Evolutionary conservation across 1,284 basidiomycete species (phyloP), one percentile per base, ranked within the genome.

Genomic region (Malassezia sp.): DNA sequence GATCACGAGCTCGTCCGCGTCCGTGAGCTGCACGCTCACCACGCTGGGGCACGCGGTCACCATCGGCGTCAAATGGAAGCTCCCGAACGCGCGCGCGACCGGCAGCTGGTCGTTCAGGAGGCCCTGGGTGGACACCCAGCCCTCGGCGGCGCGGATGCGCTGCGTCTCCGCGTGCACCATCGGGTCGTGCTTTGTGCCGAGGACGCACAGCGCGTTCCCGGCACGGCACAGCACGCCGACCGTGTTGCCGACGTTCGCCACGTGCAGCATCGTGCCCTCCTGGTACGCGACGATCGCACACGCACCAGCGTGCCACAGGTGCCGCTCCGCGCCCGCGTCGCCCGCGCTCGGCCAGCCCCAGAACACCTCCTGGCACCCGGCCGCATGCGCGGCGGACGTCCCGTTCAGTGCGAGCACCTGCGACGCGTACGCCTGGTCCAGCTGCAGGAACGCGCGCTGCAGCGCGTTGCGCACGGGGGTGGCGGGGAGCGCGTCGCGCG

Each of bases 1-100:
- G 71, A 99, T 93, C 63, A 97, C 79, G 67, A 97, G 95, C 71
- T 99, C 93, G 72, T 97, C 93, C 53, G 81, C 77, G 55, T 89
- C 84, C 1, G 80, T 78, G 26, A 97, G 74, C 49, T 81, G 75
- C 56, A 84, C 79, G 2, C 75, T 76, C 53, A 75, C 75, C 46
- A 93, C 79, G 62, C 86, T 80, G 1, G 91, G 91, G 12, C 82
- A 77, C 1, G 90, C 83, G 63, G 91, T 95, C 71, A 97, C 79
- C 27, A 91, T 81, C 0, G 91, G 91, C 43, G 87, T 78, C 12
- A 89, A 79, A 59, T 89, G 83, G 74, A 83, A 96, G 73, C 85
- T 90, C 0, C 91, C 91, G 71, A 96, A 96, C 0, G 86, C 84
- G 28, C 90, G 79, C 10, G 91, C 90, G 4, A 89, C 80, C 57